Percentiles rank a stretch among this genome's conserved stretches.
phyloP scores from a whole-genome alignment of 2,329 filamentous ascomycete genomes.

The Lasiodiplodia theobromae region DNA sequence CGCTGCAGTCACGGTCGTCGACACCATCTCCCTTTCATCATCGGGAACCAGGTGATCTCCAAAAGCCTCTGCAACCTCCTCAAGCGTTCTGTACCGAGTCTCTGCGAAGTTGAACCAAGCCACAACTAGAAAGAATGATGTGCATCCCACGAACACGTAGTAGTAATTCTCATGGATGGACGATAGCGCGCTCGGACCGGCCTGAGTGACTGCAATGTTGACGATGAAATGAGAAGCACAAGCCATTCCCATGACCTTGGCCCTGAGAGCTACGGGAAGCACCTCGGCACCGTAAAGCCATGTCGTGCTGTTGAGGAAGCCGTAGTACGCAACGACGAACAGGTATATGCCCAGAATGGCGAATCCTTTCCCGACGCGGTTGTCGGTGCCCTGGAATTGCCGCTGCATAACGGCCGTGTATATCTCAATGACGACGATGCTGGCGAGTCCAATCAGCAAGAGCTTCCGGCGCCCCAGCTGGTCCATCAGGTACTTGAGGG shows the following conservation, averaged over 20 bases:
- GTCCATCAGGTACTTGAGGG: constrained; percentile 39
- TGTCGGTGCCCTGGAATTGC: constrained; percentile 44
- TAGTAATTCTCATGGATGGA: constrained; percentile 56
- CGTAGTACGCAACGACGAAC: constrained; percentile 63
- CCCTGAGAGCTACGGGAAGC: constrained; percentile 54
- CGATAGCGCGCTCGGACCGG: constrained; percentile 47
- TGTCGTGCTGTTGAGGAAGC: constrained; percentile 56
- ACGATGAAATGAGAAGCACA: constrained; percentile 57
- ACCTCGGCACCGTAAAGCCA: constrained; percentile 58
- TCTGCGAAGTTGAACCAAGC: too few relatives aligned
- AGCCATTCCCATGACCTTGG: constrained; percentile 52
- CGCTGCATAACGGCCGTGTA: too few relatives aligned
- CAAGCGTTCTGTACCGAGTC: too few relatives aligned
- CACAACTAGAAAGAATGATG: too few relatives aligned
- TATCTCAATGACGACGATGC: too few relatives aligned
- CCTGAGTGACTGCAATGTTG: constrained; percentile 59
- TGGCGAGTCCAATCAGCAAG: too few relatives aligned
- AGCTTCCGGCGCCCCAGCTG: too few relatives aligned
- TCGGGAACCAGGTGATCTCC: too few relatives aligned
- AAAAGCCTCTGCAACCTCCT: too few relatives aligned
- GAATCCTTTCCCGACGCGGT: constrained; percentile 55
- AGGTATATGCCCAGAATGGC: constrained; percentile 57
- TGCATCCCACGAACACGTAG: constrained; percentile 48
- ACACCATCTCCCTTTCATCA: too few relatives aligned
- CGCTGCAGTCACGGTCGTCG: too few relatives aligned